Evolutionary conservation across 805 yeast genomes (phyloP).

Genomic region (Ogataea henricii): DNA sequence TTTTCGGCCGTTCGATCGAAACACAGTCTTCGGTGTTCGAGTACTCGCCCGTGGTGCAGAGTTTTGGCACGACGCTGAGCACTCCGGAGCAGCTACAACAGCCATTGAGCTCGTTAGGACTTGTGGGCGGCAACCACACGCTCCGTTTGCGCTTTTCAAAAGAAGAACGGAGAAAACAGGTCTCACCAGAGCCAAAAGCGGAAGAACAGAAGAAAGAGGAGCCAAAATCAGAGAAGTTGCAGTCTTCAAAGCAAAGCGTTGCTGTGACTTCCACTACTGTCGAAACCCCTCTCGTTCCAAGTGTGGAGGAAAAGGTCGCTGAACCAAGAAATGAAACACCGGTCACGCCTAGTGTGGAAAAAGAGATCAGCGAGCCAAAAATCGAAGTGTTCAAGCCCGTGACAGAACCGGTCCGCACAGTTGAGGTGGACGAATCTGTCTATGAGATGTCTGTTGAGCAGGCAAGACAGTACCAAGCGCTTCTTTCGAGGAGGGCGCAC

Average conservation of each 20-base stretch:
- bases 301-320: too few relatives aligned
- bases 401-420: constrained; percentile 10
- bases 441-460: constrained; percentile 53
- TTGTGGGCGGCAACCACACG: constrained; percentile 30
- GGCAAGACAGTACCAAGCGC: constrained; percentile 53
- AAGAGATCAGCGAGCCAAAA: not conserved
- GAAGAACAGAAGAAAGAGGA: not conserved
- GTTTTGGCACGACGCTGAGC: constrained; percentile 24
- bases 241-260: not conserved
- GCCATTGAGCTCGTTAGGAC: constrained; percentile 28
- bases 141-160: constrained; percentile 32
- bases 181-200: not conserved
- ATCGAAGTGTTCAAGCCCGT: constrained; percentile 24
- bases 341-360: not conserved
- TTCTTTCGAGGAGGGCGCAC: constrained; percentile 44
- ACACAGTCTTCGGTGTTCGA: not conserved
- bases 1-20: constrained; percentile 12
- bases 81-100: constrained; percentile 21
- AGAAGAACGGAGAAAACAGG: not conserved
- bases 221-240: too few relatives aligned
- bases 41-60: constrained; percentile 21
- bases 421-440: constrained; percentile 36
- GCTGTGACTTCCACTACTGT: not conserved
- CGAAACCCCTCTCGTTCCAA: not conserved
- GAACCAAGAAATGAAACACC: not conserved